Evolutionary conservation across 306 rosid species (phyloP), one percentile per base, ranked within the genome.

Genomic region (Medicago ruthenica): DNA sequence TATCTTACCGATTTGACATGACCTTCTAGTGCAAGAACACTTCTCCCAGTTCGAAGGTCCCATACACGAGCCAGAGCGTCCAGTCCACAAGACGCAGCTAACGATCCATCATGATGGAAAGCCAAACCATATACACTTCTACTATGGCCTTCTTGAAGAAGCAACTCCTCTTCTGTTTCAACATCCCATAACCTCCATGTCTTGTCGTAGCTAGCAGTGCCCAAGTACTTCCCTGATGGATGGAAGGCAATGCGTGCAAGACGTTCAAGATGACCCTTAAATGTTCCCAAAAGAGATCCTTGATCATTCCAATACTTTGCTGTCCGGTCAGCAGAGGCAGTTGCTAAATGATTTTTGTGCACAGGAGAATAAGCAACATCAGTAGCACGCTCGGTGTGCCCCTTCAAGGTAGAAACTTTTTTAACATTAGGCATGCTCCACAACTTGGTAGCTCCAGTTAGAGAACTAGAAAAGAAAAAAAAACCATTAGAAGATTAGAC

Each of bases 151-250:
- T 95, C 97, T 82, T 95, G 99, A 77, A 92, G 97, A 80, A 90
- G 97, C 89, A 95, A 82, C 82, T 95, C 99, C 64, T 79, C 93
- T 47, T 97, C 93, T 51, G 91, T 88, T 58, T 92, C 95, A 62
- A 92, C 48, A 63, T 95, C 97, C 99, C 99, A 95, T 72, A 95
- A 82, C 80, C 99, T 90, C 99, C 99, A 95, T 14, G 97, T 95
- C 85, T 90, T 90, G 88, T 95, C 99, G 80, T 86, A 92, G 90
- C 99, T 95, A 70, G 97, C 83, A 31, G 99, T 95, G 65, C 97
- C 99, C 76, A 92, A 74, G 88, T 92, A 92, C 72, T 92, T 92
- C 65, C 99, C 99, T 37, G 96, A 90, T 20, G 99, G 99, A 86
- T 95, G 99, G 83, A 95, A 89, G 80, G 93, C 84, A 80, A 95